Evolutionary conservation across 75 land plant genomes (phyloP).

Genomic region (Cupressus sempervirens): DNA sequence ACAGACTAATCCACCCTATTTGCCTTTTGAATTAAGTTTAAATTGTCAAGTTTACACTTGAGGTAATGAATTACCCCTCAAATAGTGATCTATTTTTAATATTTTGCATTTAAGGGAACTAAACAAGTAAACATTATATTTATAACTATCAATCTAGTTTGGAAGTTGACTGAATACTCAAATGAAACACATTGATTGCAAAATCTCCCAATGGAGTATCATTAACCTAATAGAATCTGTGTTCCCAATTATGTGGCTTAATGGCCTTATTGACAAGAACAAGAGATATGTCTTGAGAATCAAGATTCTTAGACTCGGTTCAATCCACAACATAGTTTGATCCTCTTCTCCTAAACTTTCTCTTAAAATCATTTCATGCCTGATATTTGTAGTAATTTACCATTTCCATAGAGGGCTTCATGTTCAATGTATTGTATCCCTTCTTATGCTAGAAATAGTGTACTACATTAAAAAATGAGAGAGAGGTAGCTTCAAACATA

Average conservation of each 20-base stretch:
- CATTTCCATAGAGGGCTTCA: conserved; percentile 19
- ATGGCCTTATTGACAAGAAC: conserved; percentile 28
- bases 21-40: too few relatives aligned
- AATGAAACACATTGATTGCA: neutral
- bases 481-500: conserved; percentile 2
- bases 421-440: conserved; percentile 6
- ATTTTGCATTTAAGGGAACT: too few relatives aligned
- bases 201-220: conserved; percentile 28
- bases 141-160: neutral
- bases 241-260: conserved; percentile 26
- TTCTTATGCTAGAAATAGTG: conserved; percentile 31
- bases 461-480: conserved; percentile 26
- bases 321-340: conserved; percentile 47
- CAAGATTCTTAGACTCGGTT: conserved; percentile 28
- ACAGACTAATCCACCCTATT: too few relatives aligned
- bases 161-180: neutral
- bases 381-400: conserved; percentile 51
- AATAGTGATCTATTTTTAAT: too few relatives aligned
- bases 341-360: conserved; percentile 35
- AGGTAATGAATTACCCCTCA: too few relatives aligned
- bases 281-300: conserved; percentile 30
- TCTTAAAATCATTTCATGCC: conserved; percentile 38
- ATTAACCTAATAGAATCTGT: conserved; percentile 24
- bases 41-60: too few relatives aligned
- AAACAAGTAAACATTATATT: too few relatives aligned